Evolutionary conservation across 2,329 filamentous ascomycete genomes (phyloP).

Genomic region (Alternaria gaisen): DNA sequence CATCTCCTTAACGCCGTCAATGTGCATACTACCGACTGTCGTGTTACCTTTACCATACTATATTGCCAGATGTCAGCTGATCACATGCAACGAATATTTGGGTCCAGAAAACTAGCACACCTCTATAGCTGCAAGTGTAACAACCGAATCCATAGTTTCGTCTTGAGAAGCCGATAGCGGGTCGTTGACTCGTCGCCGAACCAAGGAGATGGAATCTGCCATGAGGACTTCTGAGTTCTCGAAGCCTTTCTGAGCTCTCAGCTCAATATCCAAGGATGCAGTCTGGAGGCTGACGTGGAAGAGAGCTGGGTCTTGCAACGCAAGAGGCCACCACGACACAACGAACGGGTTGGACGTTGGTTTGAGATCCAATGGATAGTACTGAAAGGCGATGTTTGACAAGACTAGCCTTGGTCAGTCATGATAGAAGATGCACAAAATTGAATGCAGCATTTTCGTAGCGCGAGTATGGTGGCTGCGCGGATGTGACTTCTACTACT

Average conservation of each 20-base stretch:
- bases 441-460: neutral
- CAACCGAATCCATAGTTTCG: conserved; percentile 65
- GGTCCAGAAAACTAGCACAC: conserved; percentile 45
- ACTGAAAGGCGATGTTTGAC: conserved; percentile 67
- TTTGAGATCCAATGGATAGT: conserved; percentile 66
- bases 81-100: neutral
- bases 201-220: conserved; percentile 63
- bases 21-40: conserved; percentile 57
- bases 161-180: conserved; percentile 60
- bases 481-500: conserved; percentile 25
- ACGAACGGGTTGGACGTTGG: conserved; percentile 66
- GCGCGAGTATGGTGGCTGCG: neutral
- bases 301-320: conserved; percentile 63
- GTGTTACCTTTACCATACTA: conserved; percentile 65
- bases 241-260: conserved; percentile 62
- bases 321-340: conserved; percentile 68
- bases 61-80: conserved; percentile 3
- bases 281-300: conserved; percentile 69
- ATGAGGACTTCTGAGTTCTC: conserved; percentile 64
- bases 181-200: conserved; percentile 61
- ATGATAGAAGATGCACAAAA: neutral
- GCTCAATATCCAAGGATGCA: conserved; percentile 65
- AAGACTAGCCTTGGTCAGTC: conserved; percentile 54
- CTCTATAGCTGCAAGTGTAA: conserved; percentile 67
- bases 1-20: conserved; percentile 61